These are phyloP conservation scores for thale cress (Arabidopsis thaliana) DNA, from an alignment of 345 rosid species.

Conservation along the genomic window TAIR10.1 NC_003070.9:17482001-17482500, in stretches of 20 bases:
- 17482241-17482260: background rate
- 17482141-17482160: conserved; percentile 54
- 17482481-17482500: background rate
- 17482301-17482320: background rate
- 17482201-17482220: conserved; percentile 27
- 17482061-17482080: background rate
- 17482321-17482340: conserved; percentile 15
- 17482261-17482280: background rate
- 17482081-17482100: conserved; percentile 58
- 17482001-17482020: background rate
- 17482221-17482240: background rate
- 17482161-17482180: conserved; percentile 54
- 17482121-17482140: conserved; percentile 87
- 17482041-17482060: background rate
- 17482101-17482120: conserved; percentile 87
- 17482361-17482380: background rate
- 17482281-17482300: background rate
- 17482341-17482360: background rate
- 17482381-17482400: conserved; percentile 6
- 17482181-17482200: conserved; percentile 73
- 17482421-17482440: background rate
- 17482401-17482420: background rate
- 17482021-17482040: background rate
- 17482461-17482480: background rate
- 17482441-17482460: background rate